Conservation (phyloP, 2,329 filamentous ascomycete species). For the Diaporthe sp. region DNA sequence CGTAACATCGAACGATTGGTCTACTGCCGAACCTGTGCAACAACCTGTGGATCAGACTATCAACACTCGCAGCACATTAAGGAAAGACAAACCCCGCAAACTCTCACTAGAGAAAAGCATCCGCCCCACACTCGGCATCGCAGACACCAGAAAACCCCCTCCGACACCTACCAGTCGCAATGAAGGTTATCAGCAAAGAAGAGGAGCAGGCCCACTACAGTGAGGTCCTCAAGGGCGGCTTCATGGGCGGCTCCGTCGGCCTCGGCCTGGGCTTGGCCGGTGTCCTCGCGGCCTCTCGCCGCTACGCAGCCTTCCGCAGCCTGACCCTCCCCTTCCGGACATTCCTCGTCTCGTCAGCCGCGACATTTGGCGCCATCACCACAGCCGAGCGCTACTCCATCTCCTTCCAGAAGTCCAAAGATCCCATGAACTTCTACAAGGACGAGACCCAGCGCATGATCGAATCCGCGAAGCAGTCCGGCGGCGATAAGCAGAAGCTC, state of each 20-base stretch:
- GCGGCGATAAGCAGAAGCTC: constrained; percentile 66
- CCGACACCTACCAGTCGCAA: constrained; percentile 57
- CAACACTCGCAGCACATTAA: not conserved
- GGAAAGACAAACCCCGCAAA: not conserved
- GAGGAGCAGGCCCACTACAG: constrained; percentile 90
- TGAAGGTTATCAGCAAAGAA: constrained; percentile 97
- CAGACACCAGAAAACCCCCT: constrained; percentile 3
- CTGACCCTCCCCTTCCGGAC: constrained; percentile 91
- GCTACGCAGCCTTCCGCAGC: constrained; percentile 80
- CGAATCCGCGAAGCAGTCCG: constrained; percentile 66
- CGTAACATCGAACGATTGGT: not conserved
- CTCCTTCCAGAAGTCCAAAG: constrained; percentile 76
- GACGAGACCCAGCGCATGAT: constrained; percentile 71
- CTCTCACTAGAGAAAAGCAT: not conserved
- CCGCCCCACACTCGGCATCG: constrained; percentile 1
- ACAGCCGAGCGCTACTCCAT: constrained; percentile 79
- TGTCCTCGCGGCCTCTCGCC: constrained; percentile 75
- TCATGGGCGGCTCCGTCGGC: constrained; percentile 78
- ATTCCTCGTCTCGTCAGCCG: constrained; percentile 86
- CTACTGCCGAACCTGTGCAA: not conserved
- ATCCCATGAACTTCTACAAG: constrained; percentile 76
- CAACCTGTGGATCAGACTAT: not conserved
- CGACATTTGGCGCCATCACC: constrained; percentile 90
- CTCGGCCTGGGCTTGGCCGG: constrained; percentile 75
- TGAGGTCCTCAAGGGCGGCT: constrained; percentile 83